Conservation (phyloP, 75 land plant species). For the Cunninghamia lanceolata region DNA sequence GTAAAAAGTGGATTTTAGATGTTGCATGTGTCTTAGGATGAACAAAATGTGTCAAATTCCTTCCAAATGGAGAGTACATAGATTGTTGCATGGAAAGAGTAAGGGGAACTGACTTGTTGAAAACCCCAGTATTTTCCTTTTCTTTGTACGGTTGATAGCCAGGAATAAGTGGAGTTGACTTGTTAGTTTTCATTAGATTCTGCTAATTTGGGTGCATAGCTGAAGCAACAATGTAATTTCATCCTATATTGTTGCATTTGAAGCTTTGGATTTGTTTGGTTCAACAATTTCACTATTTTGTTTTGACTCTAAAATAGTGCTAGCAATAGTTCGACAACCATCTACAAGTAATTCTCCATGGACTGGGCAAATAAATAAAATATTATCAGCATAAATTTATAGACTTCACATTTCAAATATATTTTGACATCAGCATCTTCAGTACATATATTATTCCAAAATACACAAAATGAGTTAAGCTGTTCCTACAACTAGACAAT, state of each 20-base stretch:
- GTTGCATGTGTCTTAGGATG: slow-evolving; percentile 2
- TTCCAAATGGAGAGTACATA: slow-evolving; percentile 15
- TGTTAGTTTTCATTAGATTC: slow-evolving; percentile 26
- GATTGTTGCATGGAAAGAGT: slow-evolving; percentile 24
- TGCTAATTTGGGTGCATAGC: slow-evolving; percentile 21
- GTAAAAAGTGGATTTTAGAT: slow-evolving; percentile 4
- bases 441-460: not conserved
- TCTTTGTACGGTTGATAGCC: slow-evolving; percentile 20
- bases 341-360: not conserved
- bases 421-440: not conserved
- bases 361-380: not conserved
- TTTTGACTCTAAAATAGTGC: not conserved
- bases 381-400: not conserved
- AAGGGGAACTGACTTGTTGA: slow-evolving; percentile 21
- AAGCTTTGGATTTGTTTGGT: not conserved
- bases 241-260: slow-evolving; percentile 31
- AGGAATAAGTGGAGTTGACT: slow-evolving; percentile 8
- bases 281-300: not conserved
- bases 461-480: not conserved
- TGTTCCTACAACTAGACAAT: not conserved
- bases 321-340: not conserved
- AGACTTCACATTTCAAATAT: not conserved
- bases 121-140: slow-evolving; percentile 19
- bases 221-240: slow-evolving; percentile 30
- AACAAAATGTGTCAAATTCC: slow-evolving; percentile 1